Conservation (phyloP, 208 protist genomes). For the Balamuthia mandrillaris region DNA sequence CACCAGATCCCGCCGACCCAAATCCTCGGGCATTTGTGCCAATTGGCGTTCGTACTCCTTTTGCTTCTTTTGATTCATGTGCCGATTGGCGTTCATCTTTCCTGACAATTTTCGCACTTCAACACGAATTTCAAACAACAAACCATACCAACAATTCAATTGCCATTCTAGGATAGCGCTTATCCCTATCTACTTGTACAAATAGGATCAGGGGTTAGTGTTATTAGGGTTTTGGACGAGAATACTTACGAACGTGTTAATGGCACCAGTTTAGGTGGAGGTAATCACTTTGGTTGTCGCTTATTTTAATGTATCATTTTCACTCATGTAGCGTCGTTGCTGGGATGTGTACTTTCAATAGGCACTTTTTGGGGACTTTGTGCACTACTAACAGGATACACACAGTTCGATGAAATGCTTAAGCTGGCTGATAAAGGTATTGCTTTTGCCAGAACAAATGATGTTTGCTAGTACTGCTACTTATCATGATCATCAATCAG, state of each 20-base stretch:
- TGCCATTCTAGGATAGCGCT: constrained; percentile 28
- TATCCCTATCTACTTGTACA: constrained; percentile 95
- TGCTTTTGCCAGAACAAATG: not conserved
- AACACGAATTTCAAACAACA: too few relatives aligned
- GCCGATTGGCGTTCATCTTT: too few relatives aligned
- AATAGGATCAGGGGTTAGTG: constrained; percentile 94
- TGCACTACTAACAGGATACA: constrained; percentile 85
- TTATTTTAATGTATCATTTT: constrained; percentile 31
- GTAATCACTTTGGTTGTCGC: constrained; percentile 53
- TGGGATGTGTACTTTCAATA: not conserved
- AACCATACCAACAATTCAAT: too few relatives aligned
- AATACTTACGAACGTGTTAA: constrained; percentile 86
- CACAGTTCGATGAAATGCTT: constrained; percentile 89
- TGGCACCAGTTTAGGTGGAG: constrained; percentile 90
- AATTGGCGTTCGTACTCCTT: not conserved
- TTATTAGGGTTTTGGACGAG: constrained; percentile 85
- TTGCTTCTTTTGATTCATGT: not conserved
- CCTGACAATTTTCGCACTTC: too few relatives aligned
- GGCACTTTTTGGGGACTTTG: constrained; percentile 92
- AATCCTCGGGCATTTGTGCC: not conserved
- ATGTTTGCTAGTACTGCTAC: not conserved
- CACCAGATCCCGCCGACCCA: constrained; percentile 25
- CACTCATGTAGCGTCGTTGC: not conserved
- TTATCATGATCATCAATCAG: constrained; percentile 41
- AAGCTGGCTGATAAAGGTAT: constrained; percentile 77